phyloP scores from a whole-genome alignment of 2,329 filamentous ascomycete genomes.

The Aspergillus sp. region DNA sequence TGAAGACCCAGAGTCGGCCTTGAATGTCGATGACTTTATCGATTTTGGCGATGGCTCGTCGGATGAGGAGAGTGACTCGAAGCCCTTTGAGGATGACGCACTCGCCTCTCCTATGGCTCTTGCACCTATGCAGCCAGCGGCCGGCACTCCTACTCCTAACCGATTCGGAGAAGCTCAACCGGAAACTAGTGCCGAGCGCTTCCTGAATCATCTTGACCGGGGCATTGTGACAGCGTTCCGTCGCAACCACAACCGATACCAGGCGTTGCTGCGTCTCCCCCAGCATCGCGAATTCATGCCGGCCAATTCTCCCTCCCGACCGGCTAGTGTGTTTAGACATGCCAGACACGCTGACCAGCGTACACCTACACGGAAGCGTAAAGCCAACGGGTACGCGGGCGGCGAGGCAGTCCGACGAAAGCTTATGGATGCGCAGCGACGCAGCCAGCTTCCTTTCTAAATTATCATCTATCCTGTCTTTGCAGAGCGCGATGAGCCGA shows the following conservation, averaged over 20 bases:
- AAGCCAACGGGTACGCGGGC: conserved; percentile 30
- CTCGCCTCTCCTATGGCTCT: conserved; percentile 43
- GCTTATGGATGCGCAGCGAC: conserved; percentile 39
- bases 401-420: conserved; percentile 41
- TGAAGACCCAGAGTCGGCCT: conserved; percentile 59
- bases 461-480: neutral
- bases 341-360: conserved; percentile 34
- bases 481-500: neutral
- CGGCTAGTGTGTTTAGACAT: conserved; percentile 40
- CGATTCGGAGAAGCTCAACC: conserved; percentile 26
- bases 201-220: conserved; percentile 64
- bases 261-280: conserved; percentile 45
- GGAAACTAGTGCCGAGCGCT: conserved; percentile 41
- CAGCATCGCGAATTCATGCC: conserved; percentile 43
- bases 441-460: conserved; percentile 33
- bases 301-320: conserved; percentile 37
- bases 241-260: conserved; percentile 49
- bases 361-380: conserved; percentile 37
- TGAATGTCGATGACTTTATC: conserved; percentile 68
- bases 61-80: conserved; percentile 58
- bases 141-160: conserved; percentile 32
- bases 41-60: conserved; percentile 58
- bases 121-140: conserved; percentile 30
- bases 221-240: conserved; percentile 76
- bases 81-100: conserved; percentile 42